A percentile compares a stretch with the other conserved stretches of the same genome.
Evolutionary conservation across 2,329 filamentous ascomycete species (phyloP).

Genomic region (Zasmidium cellare): DNA sequence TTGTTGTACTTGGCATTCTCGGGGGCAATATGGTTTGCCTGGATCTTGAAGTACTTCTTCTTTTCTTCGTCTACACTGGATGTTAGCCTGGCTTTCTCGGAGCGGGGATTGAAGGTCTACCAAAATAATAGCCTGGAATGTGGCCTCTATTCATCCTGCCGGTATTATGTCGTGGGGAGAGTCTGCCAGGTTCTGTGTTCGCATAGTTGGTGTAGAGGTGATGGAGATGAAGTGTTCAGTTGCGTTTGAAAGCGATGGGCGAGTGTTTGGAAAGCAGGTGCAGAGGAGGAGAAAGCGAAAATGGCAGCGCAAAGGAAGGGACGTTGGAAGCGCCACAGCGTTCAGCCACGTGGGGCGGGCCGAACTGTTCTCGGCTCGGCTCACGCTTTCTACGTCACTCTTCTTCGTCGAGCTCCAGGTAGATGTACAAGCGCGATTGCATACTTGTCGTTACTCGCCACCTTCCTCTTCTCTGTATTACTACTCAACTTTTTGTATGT

Average conservation of each 20-base stretch:
- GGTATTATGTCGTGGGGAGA: neutral
- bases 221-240: too few species aligned
- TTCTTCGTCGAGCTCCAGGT: neutral
- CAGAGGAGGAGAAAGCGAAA: neutral
- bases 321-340: neutral
- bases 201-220: neutral
- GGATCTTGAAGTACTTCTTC: constrained; percentile 52
- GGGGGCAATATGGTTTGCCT: constrained; percentile 38
- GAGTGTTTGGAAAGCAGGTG: too few species aligned
- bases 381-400: neutral
- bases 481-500: constrained; percentile 16
- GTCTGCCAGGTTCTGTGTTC: neutral
- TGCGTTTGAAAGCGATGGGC: too few species aligned
- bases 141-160: constrained; percentile 40
- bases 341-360: neutral
- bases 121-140: constrained; percentile 51
- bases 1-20: constrained; percentile 41
- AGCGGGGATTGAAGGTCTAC: neutral
- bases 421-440: too few species aligned
- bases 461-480: neutral
- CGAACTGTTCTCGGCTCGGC: too few species aligned
- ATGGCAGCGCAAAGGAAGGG: too few species aligned
- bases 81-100: too few species aligned
- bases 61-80: constrained; percentile 40
- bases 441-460: neutral